Evolutionary conservation across 2,329 filamentous ascomycete species (phyloP), one percentile per base, ranked within the genome.

Genomic region (Drechslerella coelobrocha): DNA sequence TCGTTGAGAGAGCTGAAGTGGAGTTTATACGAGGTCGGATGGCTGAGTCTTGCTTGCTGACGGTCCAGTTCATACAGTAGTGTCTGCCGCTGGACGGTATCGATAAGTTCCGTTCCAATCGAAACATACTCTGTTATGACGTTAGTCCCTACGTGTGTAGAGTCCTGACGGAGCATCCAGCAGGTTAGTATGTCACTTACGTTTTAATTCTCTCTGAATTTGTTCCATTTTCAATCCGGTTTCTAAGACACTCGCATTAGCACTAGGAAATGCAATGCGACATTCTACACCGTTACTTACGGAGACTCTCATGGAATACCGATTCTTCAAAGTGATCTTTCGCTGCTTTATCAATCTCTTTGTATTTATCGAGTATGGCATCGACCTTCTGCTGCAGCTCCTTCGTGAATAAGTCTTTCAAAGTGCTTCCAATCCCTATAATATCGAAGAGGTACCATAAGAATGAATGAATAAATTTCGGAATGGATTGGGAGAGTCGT

Each of bases 391-490:
- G n/a, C 7, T 68, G n/a, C 4, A 68, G 9, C 1, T 68, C 63
- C 23, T 61, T 68, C 23, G 55, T 55, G 23, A 68, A 61, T 12
- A 68, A 17, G n/a, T 68, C 63, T 21, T 68, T 68, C 29, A 68
- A 6, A 26, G 63, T 61, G 27, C 12, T 56, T 29, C 56, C 56
- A 3, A 68, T 50, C 41, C 63, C 62, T 68, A 31, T 10, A 9
- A 17, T 19, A 21, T 14, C n/a, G n/a, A n/a, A 17, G 12, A 23
- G 14, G 14, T 54, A 21, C n/a, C n/a, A n/a, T 19, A 24, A n/a
- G n/a, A n/a, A n/a, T n/a, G n/a, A n/a, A n/a, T n/a, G n/a, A n/a
- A n/a, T n/a, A n/a, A n/a, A n/a, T n/a, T n/a, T n/a, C n/a, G n/a
- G n/a, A n/a, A n/a, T 21, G 7, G 14, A 34, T 48, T 34, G n/a